Base-by-base conservation (phyloP, 148 eudicot genomes). In the Arctostaphylos glauca region DNA sequence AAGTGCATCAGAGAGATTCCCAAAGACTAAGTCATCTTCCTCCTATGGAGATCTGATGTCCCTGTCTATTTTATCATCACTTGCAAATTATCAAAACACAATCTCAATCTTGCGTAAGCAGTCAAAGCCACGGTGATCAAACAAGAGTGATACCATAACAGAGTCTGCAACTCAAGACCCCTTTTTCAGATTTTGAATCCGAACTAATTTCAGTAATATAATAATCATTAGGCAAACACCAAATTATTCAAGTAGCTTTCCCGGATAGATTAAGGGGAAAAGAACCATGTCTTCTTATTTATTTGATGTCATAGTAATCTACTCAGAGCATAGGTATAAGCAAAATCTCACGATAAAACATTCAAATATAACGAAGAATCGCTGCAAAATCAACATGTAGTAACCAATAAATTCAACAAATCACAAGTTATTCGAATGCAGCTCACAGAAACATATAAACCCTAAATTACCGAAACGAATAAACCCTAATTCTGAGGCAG, bases 1-100 rank as follows among this genome's bases (percentile, higher is more conserved):
- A 73, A 73, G 23, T 82, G 87, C 85, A 85, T 85, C 87, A 85
- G 78, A 85, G 85, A 85, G 87, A 85, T 85, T 85, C 85, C 87
- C 87, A 85, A 78, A 80, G 87, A 82, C 84, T 15, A 76, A 84
- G 84, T 82, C 87, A 85, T 56, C 79, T 16, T 56, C 54, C 85
- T 73, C 82, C 68, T 6, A 46, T 60, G 47, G 85, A 72, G 82
- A 72, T 38, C 85, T 85, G 85, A 85, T 82, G 85, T 85, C 87
- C 87, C 87, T 82, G 87, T 79, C 87, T 82, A 47, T 82, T 76
- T 83, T 83, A 86, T 83, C 88, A 49, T 86, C 85, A 83, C 76
- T 83, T 80, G 88, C 88, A 83, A 73, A 75, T 15, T 38, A 21
- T 25, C 52, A 31, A 80, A 50, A 9, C 3, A 3, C 56, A 55